These are phyloP conservation scores for Chalciporus sphaerocephalus DNA, from an alignment of 768 basidiomycete species.

Conservation along the genomic window DNA sequence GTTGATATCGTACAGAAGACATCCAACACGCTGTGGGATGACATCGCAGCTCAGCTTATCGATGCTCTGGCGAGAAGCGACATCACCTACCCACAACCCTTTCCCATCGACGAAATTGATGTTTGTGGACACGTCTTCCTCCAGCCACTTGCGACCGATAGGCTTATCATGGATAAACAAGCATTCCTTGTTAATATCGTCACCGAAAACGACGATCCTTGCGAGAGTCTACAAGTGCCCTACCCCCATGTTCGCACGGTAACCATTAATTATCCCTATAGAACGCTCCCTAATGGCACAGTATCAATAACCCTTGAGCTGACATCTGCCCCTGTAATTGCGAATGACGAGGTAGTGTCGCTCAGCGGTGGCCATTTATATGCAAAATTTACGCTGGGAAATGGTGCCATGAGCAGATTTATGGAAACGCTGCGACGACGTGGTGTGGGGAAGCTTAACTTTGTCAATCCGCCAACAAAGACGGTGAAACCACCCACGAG, in stretches of 20 bases:
- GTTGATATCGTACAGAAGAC: constrained; percentile 40
- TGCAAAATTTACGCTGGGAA: constrained; percentile 39
- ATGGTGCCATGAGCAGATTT: constrained; percentile 36
- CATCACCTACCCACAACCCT: constrained; percentile 55
- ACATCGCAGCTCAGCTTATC: constrained; percentile 44
- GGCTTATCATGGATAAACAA: constrained; percentile 49
- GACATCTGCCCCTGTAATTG: constrained; percentile 39
- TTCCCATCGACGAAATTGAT: constrained; percentile 39
- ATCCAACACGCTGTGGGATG: constrained; percentile 48
- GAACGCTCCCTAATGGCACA: constrained; percentile 15
- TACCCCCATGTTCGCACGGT: constrained; percentile 34
- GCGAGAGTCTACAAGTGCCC: constrained; percentile 48
- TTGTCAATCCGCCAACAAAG: constrained; percentile 19
- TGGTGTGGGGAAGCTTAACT: constrained; percentile 36
- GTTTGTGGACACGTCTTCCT: constrained; percentile 34
- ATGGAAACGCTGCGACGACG: constrained; percentile 40
- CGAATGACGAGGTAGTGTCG: constrained; percentile 21
- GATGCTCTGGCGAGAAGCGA: constrained; percentile 44
- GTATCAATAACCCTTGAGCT: constrained; percentile 30
- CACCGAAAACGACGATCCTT: constrained; percentile 35
- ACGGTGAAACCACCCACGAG: constrained; percentile 14
- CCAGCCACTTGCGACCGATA: constrained; percentile 37
- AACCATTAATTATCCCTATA: constrained; percentile 23
- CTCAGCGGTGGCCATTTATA: constrained; percentile 18
- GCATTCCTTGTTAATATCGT: constrained; percentile 50